Evolutionary conservation across 2,329 filamentous ascomycete species (phyloP).

Genomic region (Fusarium clavum): DNA sequence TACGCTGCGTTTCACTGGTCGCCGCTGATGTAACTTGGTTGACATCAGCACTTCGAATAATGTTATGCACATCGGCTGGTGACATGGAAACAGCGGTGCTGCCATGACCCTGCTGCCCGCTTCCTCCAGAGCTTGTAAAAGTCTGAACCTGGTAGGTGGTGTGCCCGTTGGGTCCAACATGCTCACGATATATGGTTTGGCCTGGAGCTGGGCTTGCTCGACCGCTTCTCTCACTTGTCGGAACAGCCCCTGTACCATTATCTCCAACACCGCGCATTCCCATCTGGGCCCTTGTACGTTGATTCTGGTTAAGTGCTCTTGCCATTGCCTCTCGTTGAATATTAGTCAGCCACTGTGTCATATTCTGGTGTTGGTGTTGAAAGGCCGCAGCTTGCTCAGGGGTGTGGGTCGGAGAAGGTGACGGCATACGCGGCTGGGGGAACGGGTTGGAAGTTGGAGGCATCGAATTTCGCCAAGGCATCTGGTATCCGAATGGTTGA

Average conservation of each 20-base stretch:
- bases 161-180: conserved; percentile 50
- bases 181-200: conserved; percentile 51
- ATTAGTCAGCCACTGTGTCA: conserved; percentile 60
- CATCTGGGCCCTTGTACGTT: conserved; percentile 55
- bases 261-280: conserved; percentile 58
- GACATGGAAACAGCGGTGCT: conserved; percentile 51
- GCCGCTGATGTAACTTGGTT: conserved; percentile 60
- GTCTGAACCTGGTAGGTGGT: conserved; percentile 53
- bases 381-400: conserved; percentile 49
- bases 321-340: conserved; percentile 60
- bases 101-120: conserved; percentile 21
- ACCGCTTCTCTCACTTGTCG: conserved; percentile 44
- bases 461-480: conserved; percentile 48
- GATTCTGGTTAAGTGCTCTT: conserved; percentile 58
- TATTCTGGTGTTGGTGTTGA: conserved; percentile 56
- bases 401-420: conserved; percentile 47
- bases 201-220: conserved; percentile 50
- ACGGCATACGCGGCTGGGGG: conserved; percentile 49
- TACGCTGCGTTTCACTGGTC: conserved; percentile 64
- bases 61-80: conserved; percentile 59
- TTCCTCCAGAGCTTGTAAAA: conserved; percentile 42
- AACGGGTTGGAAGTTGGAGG: conserved; percentile 45
- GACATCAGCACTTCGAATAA: conserved; percentile 60
- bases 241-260: conserved; percentile 27
- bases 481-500: conserved; percentile 46